Percentiles rank a stretch among this genome's conserved stretches.
phyloP scores from a whole-genome alignment of 2,329 filamentous ascomycete genomes.

The Helotiales sp. region DNA sequence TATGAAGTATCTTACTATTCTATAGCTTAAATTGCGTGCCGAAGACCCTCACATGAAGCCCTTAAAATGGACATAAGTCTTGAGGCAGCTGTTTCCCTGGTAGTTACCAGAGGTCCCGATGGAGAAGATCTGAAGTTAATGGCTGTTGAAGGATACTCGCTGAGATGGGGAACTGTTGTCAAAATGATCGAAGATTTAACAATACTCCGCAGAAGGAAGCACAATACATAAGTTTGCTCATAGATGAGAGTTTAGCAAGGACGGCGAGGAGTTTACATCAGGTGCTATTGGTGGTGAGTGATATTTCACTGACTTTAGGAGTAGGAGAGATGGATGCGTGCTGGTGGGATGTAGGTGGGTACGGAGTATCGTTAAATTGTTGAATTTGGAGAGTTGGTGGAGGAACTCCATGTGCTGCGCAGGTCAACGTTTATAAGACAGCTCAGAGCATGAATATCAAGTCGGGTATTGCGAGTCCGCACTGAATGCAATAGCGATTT shows the following conservation, averaged over 20 bases:
- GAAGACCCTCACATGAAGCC: too few species aligned
- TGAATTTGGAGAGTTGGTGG: constrained; percentile 1
- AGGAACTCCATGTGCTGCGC: constrained; percentile 3
- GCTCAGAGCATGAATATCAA: constrained; percentile 9
- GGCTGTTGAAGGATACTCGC: too few species aligned
- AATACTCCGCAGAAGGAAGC: too few species aligned
- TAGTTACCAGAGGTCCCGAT: too few species aligned
- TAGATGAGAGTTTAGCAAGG: constrained; percentile 1
- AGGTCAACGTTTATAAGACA: constrained; percentile 6
- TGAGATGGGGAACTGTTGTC: too few species aligned
- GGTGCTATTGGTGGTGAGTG: constrained; percentile 2
- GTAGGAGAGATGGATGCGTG: neutral
- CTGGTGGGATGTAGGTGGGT: constrained; percentile 1
- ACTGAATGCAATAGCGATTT: constrained; percentile 3
- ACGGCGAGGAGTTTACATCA: constrained; percentile 4
- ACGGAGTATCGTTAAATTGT: constrained; percentile 2
- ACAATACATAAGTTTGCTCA: constrained; percentile 5
- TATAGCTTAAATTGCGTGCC: too few species aligned
- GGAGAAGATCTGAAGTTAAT: too few species aligned
- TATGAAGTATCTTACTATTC: too few species aligned
- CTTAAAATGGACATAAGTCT: too few species aligned
- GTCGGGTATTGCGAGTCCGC: constrained; percentile 2
- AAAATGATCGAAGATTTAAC: too few species aligned
- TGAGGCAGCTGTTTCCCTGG: too few species aligned
- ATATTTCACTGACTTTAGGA: neutral